phyloP scores from a whole-genome alignment of 2,329 filamentous ascomycete species.

The Thermothelomyces thermophilus region DNA sequence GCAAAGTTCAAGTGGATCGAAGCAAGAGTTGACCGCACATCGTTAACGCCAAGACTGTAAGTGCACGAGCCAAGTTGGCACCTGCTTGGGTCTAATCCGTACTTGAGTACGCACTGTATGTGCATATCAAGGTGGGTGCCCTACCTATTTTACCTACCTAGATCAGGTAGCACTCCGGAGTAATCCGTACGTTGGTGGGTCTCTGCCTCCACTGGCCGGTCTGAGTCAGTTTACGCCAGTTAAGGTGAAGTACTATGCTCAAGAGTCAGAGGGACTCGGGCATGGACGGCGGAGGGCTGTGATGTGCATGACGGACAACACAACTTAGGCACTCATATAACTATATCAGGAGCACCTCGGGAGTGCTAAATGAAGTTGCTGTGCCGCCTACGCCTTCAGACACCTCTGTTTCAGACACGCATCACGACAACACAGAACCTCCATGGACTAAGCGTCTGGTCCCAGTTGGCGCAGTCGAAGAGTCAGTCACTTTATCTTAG shows the following conservation, averaged over 20 bases:
- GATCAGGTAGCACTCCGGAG: no score
- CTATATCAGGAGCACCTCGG: not conserved
- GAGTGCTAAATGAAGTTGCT: not conserved
- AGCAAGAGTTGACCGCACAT: not conserved
- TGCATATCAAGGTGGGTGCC: no score
- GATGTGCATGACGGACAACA: not conserved
- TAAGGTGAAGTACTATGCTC: not conserved
- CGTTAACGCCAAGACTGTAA: not conserved
- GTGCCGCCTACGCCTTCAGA: not conserved
- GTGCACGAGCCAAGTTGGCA: not conserved
- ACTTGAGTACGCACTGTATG: no score
- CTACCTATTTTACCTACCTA: no score
- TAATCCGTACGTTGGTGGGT: no score
- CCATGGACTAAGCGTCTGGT: no score
- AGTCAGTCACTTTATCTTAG: no score
- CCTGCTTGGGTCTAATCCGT: not conserved
- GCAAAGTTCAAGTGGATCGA: not conserved
- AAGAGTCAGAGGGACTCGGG: no score
- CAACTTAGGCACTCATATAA: no score
- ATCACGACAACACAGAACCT: not conserved
- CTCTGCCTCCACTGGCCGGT: not conserved
- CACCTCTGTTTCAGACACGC: not conserved
- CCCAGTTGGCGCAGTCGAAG: no score
- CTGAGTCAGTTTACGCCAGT: constrained; percentile 8
- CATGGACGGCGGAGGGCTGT: not conserved